Percentiles rank a stretch among this genome's conserved stretches.
Conservation (phyloP, 1,284 basidiomycete species). For the Fomitopsis schrenkii region DNA sequence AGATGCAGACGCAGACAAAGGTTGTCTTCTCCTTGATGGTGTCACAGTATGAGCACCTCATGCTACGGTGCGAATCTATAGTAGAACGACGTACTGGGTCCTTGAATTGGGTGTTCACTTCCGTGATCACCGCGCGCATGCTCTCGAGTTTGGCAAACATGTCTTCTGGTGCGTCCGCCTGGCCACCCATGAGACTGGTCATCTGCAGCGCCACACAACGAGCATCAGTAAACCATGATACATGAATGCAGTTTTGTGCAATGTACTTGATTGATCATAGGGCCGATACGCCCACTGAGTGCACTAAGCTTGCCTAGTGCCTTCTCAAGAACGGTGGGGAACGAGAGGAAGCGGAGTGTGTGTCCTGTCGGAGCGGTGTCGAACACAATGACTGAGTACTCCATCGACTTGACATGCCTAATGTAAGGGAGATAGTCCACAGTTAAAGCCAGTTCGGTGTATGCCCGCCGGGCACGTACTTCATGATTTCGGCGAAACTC, state of each 20-base stretch:
- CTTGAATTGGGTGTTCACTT: conserved; percentile 99
- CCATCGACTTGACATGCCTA: conserved; percentile 99
- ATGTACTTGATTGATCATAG: conserved; percentile 88
- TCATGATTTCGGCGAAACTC: conserved; percentile 99
- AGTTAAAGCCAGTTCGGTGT: not conserved
- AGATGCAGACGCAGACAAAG: conserved; percentile 98
- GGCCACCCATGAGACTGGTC: conserved; percentile 93
- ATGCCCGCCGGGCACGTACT: conserved; percentile 49
- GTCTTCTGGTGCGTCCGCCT: conserved; percentile 84
- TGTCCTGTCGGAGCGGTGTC: conserved; percentile 99
- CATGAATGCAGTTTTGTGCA: not conserved
- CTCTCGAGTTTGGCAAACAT: conserved; percentile 98
- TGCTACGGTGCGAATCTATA: not conserved
- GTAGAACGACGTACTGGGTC: conserved; percentile 70
- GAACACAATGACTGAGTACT: conserved; percentile 98
- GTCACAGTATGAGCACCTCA: conserved; percentile 4
- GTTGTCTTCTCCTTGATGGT: conserved; percentile 87
- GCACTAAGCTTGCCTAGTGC: conserved; percentile 93
- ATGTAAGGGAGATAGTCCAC: not conserved
- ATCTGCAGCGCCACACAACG: conserved; percentile 47
- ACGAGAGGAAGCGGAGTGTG: conserved; percentile 96
- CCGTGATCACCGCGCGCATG: conserved; percentile 96
- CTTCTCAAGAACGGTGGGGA: conserved; percentile 97
- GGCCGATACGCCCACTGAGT: conserved; percentile 90
- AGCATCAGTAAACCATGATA: not conserved